Evolutionary conservation across 352 stramenopile species (phyloP), one percentile per base, ranked within the genome.

Genomic region (Globisporangium acanthophoron): DNA sequence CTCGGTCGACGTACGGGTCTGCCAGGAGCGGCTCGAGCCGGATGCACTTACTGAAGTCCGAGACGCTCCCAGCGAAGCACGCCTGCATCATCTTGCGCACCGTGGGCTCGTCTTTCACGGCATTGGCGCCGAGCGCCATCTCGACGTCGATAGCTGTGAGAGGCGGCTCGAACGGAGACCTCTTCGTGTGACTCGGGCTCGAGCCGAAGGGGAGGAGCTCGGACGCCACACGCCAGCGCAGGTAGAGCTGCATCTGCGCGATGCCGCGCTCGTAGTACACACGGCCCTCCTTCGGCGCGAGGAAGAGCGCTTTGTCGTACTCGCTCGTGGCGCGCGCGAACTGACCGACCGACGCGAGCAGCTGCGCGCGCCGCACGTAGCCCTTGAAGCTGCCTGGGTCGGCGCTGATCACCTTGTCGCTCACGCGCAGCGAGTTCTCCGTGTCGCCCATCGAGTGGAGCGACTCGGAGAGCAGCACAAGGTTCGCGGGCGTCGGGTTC

Each of bases 361-460:
- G 56, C 59, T 92, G 82, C 11, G 80, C 80, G 3, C 82, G 74
- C 5, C 80, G 78, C 41, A 81, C 70, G 44, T 92, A 89, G 41
- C 79, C 81, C 33, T 75, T 76, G 60, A 73, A 85, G 59, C 78
- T 80, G 18, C 59, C 69, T 0, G 82, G 82, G 51, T 90, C 82
- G 5, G 73, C 56, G 40, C 49, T 73, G 53, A 92, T 86, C 35
- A 88, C 80, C 39, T 79, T 76, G 9, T 92, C 79, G 51, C 81
- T 92, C 51, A 88, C 71, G 13, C 78, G 71, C 53, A 90, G 55
- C 55, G 82, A 88, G 59, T 88, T 89, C 54, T 88, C 80, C 20
- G 82, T 92, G 59, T 92, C 82, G 18, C 82, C 82, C 54, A 90
- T 73, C 12, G 82, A 90, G 56, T 92, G 82, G 2, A 92, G 59